Base-by-base conservation (phyloP, 441 rosid genomes). In the Sinapis alba region DNA sequence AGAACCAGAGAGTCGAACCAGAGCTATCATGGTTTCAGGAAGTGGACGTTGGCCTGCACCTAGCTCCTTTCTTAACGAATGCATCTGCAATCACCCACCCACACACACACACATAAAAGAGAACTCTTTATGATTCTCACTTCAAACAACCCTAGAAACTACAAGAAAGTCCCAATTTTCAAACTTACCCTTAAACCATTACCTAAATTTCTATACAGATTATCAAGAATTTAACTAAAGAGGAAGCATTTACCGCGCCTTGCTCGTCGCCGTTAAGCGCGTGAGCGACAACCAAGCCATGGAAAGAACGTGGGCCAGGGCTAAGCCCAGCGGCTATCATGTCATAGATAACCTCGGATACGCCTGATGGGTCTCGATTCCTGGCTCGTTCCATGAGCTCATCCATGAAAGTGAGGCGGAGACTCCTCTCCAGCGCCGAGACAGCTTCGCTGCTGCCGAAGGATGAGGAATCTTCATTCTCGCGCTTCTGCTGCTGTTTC, bases 251-350 rank as follows among this genome's bases (percentile, higher is more conserved):
- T 90, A 94, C 98, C 83, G 97, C 93, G 92, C 99, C 99, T 83
- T 89, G 85, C 1, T 71, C 85, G 78, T 95, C 96, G 43, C 93
- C 93, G 38, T 80, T 85, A 41, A 95, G 92, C 21, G 74, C 77
- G 57, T 89, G 83, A 36, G 98, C 89, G 2, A 87, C 93, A 27
- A 95, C 87, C 23, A 95, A 89, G 10, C 99, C 99, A 73, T 95
- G 99, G 71, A 88, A 95, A 28, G 99, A 90, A 78, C 98, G 89
- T 4, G 98, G 98, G 16, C 99, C 98, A 20, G 99, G 97, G 78
- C 60, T 79, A 51, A 95, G 86, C 13, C 99, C 99, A 43, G 98
- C 98, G 9, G 99, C 98, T 62, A 95, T 76, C 99, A 95, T 95
- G 80, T 95, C 99, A 62, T 89, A 90, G 58, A 95, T 89, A 80